These are phyloP conservation scores for Beauveria pseudobassiana DNA, from an alignment of 2,329 filamentous ascomycete species.

Conservation along the genomic window DNA sequence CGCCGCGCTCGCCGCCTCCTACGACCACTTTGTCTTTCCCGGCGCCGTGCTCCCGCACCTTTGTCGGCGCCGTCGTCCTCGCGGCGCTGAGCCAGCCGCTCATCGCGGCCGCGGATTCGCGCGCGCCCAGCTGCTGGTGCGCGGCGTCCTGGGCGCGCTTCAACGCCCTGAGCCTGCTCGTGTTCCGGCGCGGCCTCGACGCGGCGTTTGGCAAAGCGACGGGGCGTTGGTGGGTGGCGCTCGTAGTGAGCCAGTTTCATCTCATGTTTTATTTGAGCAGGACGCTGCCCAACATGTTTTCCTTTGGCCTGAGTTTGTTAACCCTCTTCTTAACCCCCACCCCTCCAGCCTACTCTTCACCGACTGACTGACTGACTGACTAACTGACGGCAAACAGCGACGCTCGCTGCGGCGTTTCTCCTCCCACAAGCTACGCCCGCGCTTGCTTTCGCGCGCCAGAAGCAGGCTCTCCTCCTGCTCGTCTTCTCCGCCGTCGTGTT, in stretches of 20 bases:
- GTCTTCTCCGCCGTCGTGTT: constrained; percentile 79
- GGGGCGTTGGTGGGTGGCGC: constrained; percentile 69
- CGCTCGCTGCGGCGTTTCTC: constrained; percentile 50
- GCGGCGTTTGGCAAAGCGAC: constrained; percentile 60
- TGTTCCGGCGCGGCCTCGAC: constrained; percentile 57
- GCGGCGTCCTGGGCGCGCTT: constrained; percentile 69
- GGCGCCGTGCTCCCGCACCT: constrained; percentile 88
- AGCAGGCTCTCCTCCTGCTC: constrained; percentile 63
- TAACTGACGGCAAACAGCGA: constrained; percentile 40
- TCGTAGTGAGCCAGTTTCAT: constrained; percentile 85
- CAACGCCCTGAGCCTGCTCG: constrained; percentile 63
- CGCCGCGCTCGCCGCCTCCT: constrained; percentile 51
- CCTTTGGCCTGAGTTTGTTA: constrained; percentile 80
- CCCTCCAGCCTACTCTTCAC: too few relatives aligned
- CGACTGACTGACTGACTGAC: background rate
- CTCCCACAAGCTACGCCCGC: constrained; percentile 26
- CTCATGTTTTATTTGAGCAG: constrained; percentile 86
- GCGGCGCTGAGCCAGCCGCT: constrained; percentile 65
- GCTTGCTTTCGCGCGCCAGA: constrained; percentile 37
- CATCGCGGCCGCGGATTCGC: constrained; percentile 46
- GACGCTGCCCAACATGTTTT: constrained; percentile 94
- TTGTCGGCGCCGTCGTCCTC: constrained; percentile 72
- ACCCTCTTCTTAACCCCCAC: too few relatives aligned
- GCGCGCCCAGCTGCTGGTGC: constrained; percentile 55
- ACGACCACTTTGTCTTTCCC: constrained; percentile 87